phyloP scores from a whole-genome alignment of 805 yeast genomes.

The Lipomyces kockii region DNA sequence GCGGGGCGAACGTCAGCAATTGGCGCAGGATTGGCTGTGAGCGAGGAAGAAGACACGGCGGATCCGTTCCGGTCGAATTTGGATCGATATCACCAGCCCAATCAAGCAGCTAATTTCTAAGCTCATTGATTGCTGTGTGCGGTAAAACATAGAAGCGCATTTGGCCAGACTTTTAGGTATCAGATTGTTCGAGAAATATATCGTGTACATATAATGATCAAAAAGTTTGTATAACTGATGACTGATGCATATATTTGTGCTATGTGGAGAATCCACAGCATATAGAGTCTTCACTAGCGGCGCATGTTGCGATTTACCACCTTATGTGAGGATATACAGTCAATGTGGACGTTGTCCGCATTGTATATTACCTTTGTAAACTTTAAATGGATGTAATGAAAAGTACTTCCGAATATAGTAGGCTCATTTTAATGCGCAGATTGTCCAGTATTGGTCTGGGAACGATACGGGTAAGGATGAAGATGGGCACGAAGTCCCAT shows the following conservation, averaged over 20 bases:
- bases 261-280: neutral
- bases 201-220: neutral
- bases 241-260: neutral
- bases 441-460: too few relatives aligned
- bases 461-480: too few relatives aligned
- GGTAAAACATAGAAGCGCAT: neutral
- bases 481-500: too few relatives aligned
- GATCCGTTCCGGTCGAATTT: constrained; percentile 8
- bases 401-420: neutral
- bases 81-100: constrained; percentile 6
- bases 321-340: neutral
- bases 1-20: neutral
- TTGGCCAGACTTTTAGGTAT: neutral
- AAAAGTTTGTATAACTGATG: neutral
- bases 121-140: neutral
- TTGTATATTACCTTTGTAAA: neutral
- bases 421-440: too few relatives aligned
- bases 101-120: constrained; percentile 8
- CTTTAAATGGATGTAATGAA: too few relatives aligned
- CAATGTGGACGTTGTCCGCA: neutral
- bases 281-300: neutral
- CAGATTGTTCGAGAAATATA: neutral
- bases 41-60: constrained; percentile 1
- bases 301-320: neutral
- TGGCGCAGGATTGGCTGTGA: neutral